Conservation (phyloP, 768 basidiomycete species). For the Naganishia vaughanmartiniae region DNA sequence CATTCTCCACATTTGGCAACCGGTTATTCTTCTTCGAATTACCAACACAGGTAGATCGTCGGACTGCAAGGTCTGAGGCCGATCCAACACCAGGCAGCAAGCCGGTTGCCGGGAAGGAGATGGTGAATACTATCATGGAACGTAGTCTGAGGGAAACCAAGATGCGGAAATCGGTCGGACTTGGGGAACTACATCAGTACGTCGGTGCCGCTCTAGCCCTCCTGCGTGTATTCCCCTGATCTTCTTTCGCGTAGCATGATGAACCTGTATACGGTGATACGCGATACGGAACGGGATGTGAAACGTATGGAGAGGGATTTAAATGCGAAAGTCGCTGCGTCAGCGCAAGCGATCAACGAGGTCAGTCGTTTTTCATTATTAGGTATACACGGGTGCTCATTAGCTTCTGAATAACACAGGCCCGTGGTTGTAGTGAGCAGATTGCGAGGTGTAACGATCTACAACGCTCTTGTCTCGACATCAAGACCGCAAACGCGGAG, state of each 20-base stretch:
- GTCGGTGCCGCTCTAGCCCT: neutral
- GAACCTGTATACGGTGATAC: slow-evolving; percentile 54
- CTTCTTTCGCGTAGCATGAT: slow-evolving; percentile 50
- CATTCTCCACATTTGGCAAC: slow-evolving; percentile 19
- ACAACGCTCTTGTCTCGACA: neutral
- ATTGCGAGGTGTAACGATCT: neutral
- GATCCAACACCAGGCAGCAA: slow-evolving; percentile 32
- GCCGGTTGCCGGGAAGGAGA: slow-evolving; percentile 60
- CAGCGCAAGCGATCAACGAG: neutral
- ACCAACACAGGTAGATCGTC: slow-evolving; percentile 1
- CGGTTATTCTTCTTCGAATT: slow-evolving; percentile 9
- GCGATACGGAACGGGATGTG: slow-evolving; percentile 54
- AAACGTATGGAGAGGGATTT: slow-evolving; percentile 57
- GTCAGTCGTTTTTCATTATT: neutral
- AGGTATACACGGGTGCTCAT: neutral
- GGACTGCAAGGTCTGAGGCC: neutral
- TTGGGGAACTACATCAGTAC: slow-evolving; percentile 24
- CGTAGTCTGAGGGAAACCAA: slow-evolving; percentile 37
- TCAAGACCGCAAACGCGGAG: neutral
- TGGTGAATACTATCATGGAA: slow-evolving; percentile 52
- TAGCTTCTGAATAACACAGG: neutral
- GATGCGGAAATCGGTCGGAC: slow-evolving; percentile 34
- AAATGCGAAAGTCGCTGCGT: neutral
- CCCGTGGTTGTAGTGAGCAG: slow-evolving; percentile 2
- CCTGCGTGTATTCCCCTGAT: neutral